Conservation (phyloP, 2,329 filamentous ascomycete genomes). For the Allantophomopsis cytisporea region DNA sequence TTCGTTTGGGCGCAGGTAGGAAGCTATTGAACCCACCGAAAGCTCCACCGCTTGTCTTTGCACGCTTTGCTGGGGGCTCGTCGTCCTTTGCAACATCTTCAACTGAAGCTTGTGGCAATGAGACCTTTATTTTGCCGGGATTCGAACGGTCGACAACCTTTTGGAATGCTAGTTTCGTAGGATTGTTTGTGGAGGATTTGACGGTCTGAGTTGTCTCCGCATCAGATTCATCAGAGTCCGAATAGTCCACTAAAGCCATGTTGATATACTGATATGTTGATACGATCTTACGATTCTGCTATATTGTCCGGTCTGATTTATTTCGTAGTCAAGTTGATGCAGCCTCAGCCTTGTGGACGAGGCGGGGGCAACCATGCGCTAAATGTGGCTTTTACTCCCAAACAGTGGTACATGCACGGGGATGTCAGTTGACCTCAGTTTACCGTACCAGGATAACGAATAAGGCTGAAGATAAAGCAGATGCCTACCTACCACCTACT, state of each 20-base stretch:
- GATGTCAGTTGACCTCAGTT: no score
- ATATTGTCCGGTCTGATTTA: not conserved
- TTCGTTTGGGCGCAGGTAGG: slow-evolving; percentile 68
- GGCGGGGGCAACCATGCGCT: no score
- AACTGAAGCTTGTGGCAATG: slow-evolving; percentile 41
- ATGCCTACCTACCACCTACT: no score
- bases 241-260: slow-evolving; percentile 59
- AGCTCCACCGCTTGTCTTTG: slow-evolving; percentile 43
- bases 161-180: slow-evolving; percentile 51
- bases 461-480: no score
- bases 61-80: slow-evolving; percentile 58
- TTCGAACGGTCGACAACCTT: slow-evolving; percentile 74
- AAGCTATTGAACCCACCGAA: slow-evolving; percentile 80
- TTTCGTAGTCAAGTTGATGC: no score
- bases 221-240: slow-evolving; percentile 52
- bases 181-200: slow-evolving; percentile 8
- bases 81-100: slow-evolving; percentile 24
- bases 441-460: no score
- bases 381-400: no score
- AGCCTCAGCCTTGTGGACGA: no score
- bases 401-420: no score
- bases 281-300: not conserved
- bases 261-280: slow-evolving; percentile 15
- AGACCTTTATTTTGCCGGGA: slow-evolving; percentile 73
- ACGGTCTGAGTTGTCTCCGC: slow-evolving; percentile 25